These are phyloP conservation scores for Ocimum tenuiflorum DNA, from an alignment of 257 asterid genomes.

Conservation along the genomic window DNA sequence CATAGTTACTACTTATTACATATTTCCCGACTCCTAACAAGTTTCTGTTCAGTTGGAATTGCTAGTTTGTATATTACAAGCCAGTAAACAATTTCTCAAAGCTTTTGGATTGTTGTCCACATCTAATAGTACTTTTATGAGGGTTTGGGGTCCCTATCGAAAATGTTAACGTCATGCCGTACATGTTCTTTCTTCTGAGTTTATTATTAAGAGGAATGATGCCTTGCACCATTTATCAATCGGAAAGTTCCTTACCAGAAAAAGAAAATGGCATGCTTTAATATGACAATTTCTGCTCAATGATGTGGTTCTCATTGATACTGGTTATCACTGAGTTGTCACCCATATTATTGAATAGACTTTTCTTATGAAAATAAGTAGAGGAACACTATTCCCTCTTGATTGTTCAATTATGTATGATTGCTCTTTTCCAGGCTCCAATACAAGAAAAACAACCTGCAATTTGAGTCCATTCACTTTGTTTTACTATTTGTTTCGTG, in stretches of 20 bases:
- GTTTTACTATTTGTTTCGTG: not conserved
- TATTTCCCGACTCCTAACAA: not conserved
- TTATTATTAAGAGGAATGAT: not conserved
- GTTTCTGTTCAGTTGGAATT: not conserved
- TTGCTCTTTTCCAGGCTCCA: not conserved
- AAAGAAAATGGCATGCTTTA: not conserved
- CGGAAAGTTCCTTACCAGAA: not conserved
- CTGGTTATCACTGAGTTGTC: not conserved
- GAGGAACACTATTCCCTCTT: not conserved
- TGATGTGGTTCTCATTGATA: not conserved
- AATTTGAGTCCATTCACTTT: not conserved
- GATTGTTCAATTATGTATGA: not conserved
- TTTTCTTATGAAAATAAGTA: not conserved
- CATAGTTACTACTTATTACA: slow-evolving; percentile 7
- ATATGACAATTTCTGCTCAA: not conserved
- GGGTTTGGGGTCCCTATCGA: not conserved
- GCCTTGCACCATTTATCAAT: not conserved
- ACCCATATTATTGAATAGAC: not conserved
- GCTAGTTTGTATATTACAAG: not conserved
- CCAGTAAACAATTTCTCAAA: not conserved
- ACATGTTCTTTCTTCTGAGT: not conserved
- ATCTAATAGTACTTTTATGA: not conserved
- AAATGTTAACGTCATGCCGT: not conserved
- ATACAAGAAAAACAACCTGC: not conserved
- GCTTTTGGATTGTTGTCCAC: not conserved